Percentiles rank a stretch among this genome's conserved stretches.
phyloP scores from a whole-genome alignment of 768 basidiomycete genomes.

The Aureoboletus auriporus region DNA sequence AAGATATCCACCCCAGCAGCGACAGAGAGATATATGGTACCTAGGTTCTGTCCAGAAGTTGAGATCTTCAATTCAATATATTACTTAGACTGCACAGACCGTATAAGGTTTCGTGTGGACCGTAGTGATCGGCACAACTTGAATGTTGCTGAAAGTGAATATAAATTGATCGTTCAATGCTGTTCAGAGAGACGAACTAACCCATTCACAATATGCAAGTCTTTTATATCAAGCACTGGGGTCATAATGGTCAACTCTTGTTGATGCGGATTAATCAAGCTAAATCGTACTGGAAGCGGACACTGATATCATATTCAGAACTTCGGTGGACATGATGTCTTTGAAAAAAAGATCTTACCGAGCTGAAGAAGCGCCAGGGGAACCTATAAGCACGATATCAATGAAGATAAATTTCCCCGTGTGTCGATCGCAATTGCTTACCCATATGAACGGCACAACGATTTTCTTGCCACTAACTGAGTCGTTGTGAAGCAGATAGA shows the following conservation, averaged over 20 bases:
- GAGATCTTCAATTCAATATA: background rate
- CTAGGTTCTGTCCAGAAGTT: background rate
- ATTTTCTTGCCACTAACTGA: conserved; percentile 7
- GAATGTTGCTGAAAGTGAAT: background rate
- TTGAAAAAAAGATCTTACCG: conserved; percentile 1
- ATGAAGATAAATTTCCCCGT: background rate
- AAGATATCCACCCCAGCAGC: background rate
- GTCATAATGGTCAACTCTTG: background rate
- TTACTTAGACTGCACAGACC: background rate
- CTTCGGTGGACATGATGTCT: background rate
- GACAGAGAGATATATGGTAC: background rate
- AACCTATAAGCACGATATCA: background rate
- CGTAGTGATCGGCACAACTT: background rate
- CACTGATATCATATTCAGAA: background rate
- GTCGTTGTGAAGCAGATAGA: background rate
- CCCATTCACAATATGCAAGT: background rate
- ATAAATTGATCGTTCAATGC: no score
- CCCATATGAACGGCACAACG: background rate
- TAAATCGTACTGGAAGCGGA: background rate
- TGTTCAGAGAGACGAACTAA: background rate
- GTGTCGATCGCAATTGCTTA: background rate
- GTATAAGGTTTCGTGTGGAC: background rate
- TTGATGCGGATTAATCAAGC: background rate
- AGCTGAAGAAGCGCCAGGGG: background rate
- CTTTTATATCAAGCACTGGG: background rate